Percentiles rank a stretch among this genome's conserved stretches.
phyloP scores from a whole-genome alignment of 768 basidiomycete species.

The Leucocoprinus leucothites region DNA sequence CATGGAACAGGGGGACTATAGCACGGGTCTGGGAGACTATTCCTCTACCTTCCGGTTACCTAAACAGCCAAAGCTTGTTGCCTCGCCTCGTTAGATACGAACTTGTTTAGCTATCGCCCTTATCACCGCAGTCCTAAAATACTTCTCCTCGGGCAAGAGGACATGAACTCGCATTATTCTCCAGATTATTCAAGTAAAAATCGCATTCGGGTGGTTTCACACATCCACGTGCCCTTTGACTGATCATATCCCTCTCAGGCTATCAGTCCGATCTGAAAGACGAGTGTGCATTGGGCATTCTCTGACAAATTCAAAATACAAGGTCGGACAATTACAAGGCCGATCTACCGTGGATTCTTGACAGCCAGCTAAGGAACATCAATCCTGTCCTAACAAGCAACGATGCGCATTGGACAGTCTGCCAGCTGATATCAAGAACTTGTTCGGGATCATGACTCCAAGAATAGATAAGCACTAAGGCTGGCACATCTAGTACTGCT shows the following conservation, averaged over 20 bases:
- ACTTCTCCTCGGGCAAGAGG: background rate
- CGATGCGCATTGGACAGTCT: background rate
- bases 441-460: background rate
- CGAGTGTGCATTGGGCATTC: background rate
- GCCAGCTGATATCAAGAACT: background rate
- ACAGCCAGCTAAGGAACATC: background rate
- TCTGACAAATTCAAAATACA: background rate
- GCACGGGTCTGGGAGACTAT: no score
- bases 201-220: no score
- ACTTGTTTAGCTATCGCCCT: background rate
- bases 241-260: background rate
- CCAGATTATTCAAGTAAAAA: no score
- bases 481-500: background rate
- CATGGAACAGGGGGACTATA: constrained; percentile 3
- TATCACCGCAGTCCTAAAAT: constrained; percentile 10
- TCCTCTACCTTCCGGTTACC: no score
- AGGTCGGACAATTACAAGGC: background rate
- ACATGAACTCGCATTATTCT: no score
- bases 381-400: background rate
- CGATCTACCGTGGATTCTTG: background rate
- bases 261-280: background rate
- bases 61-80: background rate
- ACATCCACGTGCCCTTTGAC: no score
- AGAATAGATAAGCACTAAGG: background rate
- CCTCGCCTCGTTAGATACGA: background rate